Conservation (phyloP, 2,329 filamentous ascomycete species). For the Verticillium alfalfae region DNA sequence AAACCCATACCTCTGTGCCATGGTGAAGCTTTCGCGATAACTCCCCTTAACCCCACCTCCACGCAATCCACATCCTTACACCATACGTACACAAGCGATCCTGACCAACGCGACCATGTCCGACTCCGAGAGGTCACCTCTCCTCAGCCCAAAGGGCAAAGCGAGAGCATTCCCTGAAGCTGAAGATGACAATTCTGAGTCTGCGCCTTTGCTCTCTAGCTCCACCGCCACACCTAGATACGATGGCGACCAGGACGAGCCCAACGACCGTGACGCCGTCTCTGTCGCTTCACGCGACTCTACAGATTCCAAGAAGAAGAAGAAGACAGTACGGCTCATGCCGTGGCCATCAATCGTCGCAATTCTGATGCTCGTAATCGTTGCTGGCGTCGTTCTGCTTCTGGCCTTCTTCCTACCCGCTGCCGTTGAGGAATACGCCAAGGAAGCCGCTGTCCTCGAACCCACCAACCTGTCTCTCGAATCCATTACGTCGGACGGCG, state of each 20-base stretch:
- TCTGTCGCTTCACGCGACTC: constrained; percentile 11
- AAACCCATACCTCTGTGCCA: neutral
- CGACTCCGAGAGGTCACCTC: constrained; percentile 36
- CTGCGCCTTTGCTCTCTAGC: constrained; percentile 46
- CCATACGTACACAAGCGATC: neutral
- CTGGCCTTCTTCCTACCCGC: constrained; percentile 78
- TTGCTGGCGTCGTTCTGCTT: constrained; percentile 64
- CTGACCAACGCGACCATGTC: constrained; percentile 27
- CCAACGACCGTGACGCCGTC: constrained; percentile 13
- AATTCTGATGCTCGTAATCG: constrained; percentile 56
- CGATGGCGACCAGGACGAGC: constrained; percentile 28
- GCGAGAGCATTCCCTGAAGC: constrained; percentile 17
- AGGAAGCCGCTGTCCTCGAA: constrained; percentile 74
- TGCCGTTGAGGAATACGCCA: constrained; percentile 78
- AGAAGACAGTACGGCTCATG: constrained; percentile 30
- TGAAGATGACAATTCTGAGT: constrained; percentile 27
- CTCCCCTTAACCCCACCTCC: neutral
- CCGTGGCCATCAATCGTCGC: constrained; percentile 78
- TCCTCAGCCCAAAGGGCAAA: constrained; percentile 30
- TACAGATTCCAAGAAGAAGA: constrained; percentile 14
- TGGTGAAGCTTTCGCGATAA: neutral
- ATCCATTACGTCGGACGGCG: constrained; percentile 72
- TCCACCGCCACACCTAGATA: constrained; percentile 29
- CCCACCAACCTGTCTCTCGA: constrained; percentile 81
- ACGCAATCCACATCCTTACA: neutral